Evolutionary conservation across 1,284 basidiomycete species (phyloP).

Genomic region (Sporisorium iseilematis-ciliati): DNA sequence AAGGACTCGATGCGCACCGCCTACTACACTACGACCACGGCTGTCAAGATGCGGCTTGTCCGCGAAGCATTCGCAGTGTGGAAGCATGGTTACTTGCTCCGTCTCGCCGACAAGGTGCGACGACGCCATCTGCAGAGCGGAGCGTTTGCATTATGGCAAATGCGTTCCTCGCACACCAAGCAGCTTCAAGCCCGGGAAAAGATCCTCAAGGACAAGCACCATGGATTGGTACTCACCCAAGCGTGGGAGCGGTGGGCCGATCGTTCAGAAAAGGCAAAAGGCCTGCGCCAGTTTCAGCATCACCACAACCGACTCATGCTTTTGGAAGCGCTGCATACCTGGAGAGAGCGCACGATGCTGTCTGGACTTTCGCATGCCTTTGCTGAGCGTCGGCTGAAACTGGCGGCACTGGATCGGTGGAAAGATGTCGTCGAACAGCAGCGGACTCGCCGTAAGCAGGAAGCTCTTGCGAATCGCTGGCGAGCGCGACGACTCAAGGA

Average conservation of each 20-base stretch:
- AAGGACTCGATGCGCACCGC: constrained; percentile 39
- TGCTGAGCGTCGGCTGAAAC: constrained; percentile 35
- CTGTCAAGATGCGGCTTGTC: constrained; percentile 17
- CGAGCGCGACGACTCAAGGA: constrained; percentile 33
- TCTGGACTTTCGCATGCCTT: constrained; percentile 42
- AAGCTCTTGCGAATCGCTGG: constrained; percentile 52
- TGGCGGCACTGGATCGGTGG: constrained; percentile 38
- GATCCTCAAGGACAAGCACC: constrained; percentile 6
- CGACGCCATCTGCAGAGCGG: constrained; percentile 42
- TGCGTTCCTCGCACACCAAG: constrained; percentile 21
- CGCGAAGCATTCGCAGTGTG: constrained; percentile 22
- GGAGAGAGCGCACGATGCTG: constrained; percentile 34
- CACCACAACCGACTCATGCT: constrained; percentile 26
- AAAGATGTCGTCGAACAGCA: constrained; percentile 17
- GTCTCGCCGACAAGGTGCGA: constrained; percentile 32
- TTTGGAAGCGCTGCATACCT: constrained; percentile 16
- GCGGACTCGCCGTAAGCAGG: constrained; percentile 15
- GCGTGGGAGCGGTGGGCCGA: constrained; percentile 35
- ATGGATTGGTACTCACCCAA: constrained; percentile 7
- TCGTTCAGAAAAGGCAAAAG: constrained; percentile 13
- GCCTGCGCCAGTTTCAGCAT: constrained; percentile 18
- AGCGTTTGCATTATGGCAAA: constrained; percentile 51
- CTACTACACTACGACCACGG: constrained; percentile 24
- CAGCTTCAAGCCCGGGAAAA: constrained; percentile 29
- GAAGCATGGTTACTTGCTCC: constrained; percentile 13